Base-by-base conservation (phyloP, 164 flowering plant species). In the Chimonanthus salicifolius region DNA sequence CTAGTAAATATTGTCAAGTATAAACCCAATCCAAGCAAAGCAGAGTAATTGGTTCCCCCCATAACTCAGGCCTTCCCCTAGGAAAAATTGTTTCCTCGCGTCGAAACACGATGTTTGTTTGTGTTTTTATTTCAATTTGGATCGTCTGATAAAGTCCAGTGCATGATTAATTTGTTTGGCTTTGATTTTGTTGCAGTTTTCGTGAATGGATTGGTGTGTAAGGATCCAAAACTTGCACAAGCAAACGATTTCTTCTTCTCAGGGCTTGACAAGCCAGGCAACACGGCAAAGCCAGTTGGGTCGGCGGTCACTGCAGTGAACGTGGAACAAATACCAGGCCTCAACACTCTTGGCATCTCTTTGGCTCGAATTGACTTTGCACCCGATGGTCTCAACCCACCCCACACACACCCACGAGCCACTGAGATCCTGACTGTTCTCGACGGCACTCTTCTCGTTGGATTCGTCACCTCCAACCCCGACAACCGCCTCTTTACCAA, bases 291-390 rank as follows among this genome's bases (percentile, higher is more conserved):
- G 58, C 72, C 20, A 4, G 63, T 76, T 2, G 75, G 72, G 16
- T 72, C 74, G 0, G n/a, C 11, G 33, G 77, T 78, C 13, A 78
- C 80, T 33, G 51, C 60, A 2, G 80, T 70, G 7, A 70, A 20
- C 43, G 73, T 67, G 6, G 60, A 67, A 20, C 76, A 78, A 44
- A 54, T 78, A 5, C 71, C 77, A 6, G 76, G 74, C 4, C 80
- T 78, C 64, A 78, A 78, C 71, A 78, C 80, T 3, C 77, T 78
- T 3, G 80, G 76, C 11, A 74, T 78, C 80, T 78, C 80, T 18
- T 45, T 70, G 74, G 76, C 43, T 15, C 76, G 77, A 21, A 48
- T 78, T 4, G 80, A 78, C 74, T 74, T 63, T 9, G 76, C 80
- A 54, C 77, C 71, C 5, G 7, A 13, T 3, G 80, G 77, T 15